Base-by-base conservation (phyloP, 139 green algal genomes). In the Nannochloris sp. region DNA sequence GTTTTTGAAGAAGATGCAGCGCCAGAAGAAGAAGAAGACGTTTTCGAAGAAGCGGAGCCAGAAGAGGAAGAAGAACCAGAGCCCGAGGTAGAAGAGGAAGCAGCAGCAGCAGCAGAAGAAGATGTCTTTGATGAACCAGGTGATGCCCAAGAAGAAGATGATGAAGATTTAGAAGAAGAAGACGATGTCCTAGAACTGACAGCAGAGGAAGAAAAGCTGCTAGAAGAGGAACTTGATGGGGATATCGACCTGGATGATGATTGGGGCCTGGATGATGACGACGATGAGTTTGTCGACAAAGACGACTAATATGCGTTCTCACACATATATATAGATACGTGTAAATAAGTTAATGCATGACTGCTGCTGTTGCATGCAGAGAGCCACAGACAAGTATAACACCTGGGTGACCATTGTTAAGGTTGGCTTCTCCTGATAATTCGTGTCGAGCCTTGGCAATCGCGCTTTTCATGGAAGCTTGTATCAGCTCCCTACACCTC, bases 371-470 rank as follows among this genome's bases (percentile, higher is more conserved):
- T 2, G 82, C 84, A 59, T 92, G 81, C 71, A 90, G 57, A n/a
- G 78, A 88, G 7, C 86, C 86, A 49, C 74, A 78, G 8, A 92
- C 71, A 6, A 82, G 49, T n/a, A 92, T 56, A 15, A 91, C 75
- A 1, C 65, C 73, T 3, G 27, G 16, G 2, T 54, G 18, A 6
- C 19, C 2, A 21, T 44, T 61, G 12, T 61, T 48, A 1, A 40
- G 8, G 34, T 48, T 36, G 23, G 34, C 9, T 16, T 43, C 44
- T 29, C 16, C 59, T 3, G 57, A 21, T 61, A 91, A 68, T 74
- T 93, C 86, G 53, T 68, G 57, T 27, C 65, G 58, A 9, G 79
- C 82, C 43, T 72, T 75, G 18, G 85, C 77, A 18, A 87, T 55
- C 0, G 86, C 84, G 1, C 79, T 72, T 1, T 57, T 50, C 29